phyloP scores from a whole-genome alignment of 208 protist genomes.

The Porcisia deanei region DNA sequence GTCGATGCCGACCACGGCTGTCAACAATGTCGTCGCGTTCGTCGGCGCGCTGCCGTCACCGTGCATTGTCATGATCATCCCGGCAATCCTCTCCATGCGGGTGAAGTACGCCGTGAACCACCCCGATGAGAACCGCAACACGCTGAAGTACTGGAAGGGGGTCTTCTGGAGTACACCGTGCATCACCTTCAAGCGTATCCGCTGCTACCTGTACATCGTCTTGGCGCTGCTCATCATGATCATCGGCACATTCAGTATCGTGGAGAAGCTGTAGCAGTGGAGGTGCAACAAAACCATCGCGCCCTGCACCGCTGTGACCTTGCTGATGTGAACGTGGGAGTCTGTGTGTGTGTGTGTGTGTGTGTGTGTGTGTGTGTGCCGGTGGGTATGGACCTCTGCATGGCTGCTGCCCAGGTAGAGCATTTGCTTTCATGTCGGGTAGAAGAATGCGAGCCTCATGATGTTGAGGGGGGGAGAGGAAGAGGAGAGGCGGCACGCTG shows the following conservation, averaged over 20 bases:
- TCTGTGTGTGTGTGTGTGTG: neutral
- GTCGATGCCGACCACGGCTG: conserved; percentile 46
- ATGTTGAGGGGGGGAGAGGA: neutral
- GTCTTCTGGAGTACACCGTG: conserved; percentile 37
- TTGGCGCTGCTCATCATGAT: conserved; percentile 72
- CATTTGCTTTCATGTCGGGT: neutral
- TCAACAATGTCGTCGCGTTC: conserved; percentile 73
- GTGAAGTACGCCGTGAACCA: conserved; percentile 54
- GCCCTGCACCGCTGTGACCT: neutral
- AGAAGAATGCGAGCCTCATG: neutral
- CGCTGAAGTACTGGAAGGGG: conserved; percentile 54
- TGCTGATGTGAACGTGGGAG: neutral
- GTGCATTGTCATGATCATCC: conserved; percentile 77
- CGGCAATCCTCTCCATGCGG: conserved; percentile 46
- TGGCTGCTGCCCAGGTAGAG: neutral
- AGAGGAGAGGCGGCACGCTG: neutral
- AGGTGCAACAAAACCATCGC: neutral
- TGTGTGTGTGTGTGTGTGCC: too few species aligned
- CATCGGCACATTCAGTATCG: conserved; percentile 65
- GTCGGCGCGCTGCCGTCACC: conserved; percentile 71
- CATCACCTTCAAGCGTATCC: conserved; percentile 42
- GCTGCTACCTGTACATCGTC: conserved; percentile 55
- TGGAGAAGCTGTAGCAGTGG: conserved; percentile 7
- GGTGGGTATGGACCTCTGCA: neutral
- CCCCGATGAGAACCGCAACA: conserved; percentile 50